Conservation (phyloP, 129 eudicot genomes). For the Gnaphalium uliginosum region DNA sequence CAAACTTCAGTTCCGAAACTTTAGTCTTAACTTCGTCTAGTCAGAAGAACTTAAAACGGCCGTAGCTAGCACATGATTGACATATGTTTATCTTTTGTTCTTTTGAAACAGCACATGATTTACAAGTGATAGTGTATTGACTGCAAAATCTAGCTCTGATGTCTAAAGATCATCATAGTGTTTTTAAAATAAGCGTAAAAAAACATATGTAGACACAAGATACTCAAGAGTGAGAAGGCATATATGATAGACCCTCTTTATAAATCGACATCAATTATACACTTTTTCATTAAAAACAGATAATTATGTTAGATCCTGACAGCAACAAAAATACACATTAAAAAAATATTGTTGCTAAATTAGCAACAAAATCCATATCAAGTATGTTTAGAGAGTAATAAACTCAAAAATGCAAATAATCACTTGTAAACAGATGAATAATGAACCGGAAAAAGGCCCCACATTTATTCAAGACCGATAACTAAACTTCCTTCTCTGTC, state of each 20-base stretch:
- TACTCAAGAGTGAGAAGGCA: neutral
- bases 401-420: neutral
- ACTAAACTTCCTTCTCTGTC: neutral
- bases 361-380: constrained; percentile 12
- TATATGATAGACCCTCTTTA: neutral
- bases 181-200: neutral
- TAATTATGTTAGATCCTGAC: constrained; percentile 1
- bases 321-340: neutral
- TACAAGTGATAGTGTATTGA: constrained; percentile 3
- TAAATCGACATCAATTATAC: neutral
- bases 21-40: too few species aligned
- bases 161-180: neutral
- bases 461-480: constrained; percentile 14
- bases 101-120: neutral
- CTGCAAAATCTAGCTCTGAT: constrained; percentile 10
- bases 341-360: neutral
- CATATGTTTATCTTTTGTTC: neutral
- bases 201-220: neutral
- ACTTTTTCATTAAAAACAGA: constrained; percentile 2
- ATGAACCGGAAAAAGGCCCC: neutral
- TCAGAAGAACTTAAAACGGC: too few species aligned
- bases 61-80: neutral
- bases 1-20: too few species aligned
- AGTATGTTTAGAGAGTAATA: neutral
- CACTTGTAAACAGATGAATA: neutral